Percentiles rank a stretch among this genome's conserved stretches.
These are phyloP conservation scores for Psophocarpus tetragonolobus DNA, from an alignment of 306 rosid species.

Conservation along the genomic window DNA sequence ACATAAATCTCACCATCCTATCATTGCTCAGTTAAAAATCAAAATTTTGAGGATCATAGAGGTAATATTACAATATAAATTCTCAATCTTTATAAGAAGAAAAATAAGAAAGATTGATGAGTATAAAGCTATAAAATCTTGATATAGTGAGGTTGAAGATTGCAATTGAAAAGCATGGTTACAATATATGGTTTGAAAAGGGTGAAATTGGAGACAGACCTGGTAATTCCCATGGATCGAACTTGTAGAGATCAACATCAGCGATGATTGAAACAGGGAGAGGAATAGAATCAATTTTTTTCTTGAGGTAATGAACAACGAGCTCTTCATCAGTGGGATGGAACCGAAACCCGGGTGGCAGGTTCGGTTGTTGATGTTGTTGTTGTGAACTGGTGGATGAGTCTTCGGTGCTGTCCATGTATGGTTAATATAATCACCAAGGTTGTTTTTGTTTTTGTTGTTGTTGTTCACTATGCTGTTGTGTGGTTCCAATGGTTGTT, in stretches of 20 bases:
- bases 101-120: background rate
- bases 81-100: background rate
- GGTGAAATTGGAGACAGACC: conserved; percentile 42
- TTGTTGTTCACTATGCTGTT: background rate
- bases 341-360: conserved; percentile 66
- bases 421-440: conserved; percentile 15
- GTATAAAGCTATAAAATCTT: background rate
- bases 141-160: background rate
- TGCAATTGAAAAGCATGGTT: background rate
- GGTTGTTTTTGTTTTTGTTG: background rate
- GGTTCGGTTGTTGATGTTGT: conserved; percentile 62
- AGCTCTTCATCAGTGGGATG: conserved; percentile 63
- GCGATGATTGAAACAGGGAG: conserved; percentile 53
- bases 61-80: background rate
- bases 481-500: background rate
- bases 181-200: background rate
- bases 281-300: conserved; percentile 52
- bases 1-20: background rate
- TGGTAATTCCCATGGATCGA: conserved; percentile 90
- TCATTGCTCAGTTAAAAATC: background rate
- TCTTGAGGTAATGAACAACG: conserved; percentile 80
- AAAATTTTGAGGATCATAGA: background rate
- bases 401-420: conserved; percentile 73
- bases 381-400: conserved; percentile 53
- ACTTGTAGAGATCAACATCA: conserved; percentile 61